Base-by-base conservation (phyloP, 257 asterid species). In the Salvia hispanica region DNA sequence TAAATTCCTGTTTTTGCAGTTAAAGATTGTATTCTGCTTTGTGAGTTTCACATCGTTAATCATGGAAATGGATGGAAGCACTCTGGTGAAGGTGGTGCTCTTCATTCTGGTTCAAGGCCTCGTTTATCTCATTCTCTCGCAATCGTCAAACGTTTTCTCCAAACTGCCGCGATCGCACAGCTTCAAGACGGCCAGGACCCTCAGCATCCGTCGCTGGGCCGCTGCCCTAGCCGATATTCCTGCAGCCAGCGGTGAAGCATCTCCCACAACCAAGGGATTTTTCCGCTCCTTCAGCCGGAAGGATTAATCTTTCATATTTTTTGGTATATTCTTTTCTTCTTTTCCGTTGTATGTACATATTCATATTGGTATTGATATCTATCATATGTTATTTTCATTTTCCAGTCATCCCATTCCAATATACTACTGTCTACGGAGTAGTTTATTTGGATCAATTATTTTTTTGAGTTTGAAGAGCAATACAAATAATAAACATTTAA, bases 201-300 rank as follows among this genome's bases (percentile, higher is more conserved):
- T 86, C 59, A 87, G 93, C 75, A 81, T 89, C 73, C 90, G 95
- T 36, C 88, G 96, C 42, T 79, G 92, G 83, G 84, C 85, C 15
- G 86, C 95, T 18, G 72, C 80, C 0, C 79, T 89, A 0, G 80
- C 82, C 0, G 96, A 87, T 70, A n/a, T 87, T 44, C 95, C 95
- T 4, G n/a, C n/a, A n/a, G 87, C 88, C 8, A 85, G 77, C 8
- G 80, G 86, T 21, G 90, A 84, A 10, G 44, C 74, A 9, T 82
- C 91, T 44, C 86, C 88, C 0, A 18, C 90, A 0, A 6, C 84
- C 8, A 52, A 4, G 8, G 64, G 68, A 7, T 66, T 77, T 28
- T 39, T 79, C 74, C 81, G 83, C 5, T 79, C 83, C 0, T 40
- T 79, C 57, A 82, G 87, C 74, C 68, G 62, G 54, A 74, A 36